These are phyloP conservation scores for Fusarium metavorans DNA, from an alignment of 2,329 filamentous ascomycete species.

Conservation along the genomic window DNA sequence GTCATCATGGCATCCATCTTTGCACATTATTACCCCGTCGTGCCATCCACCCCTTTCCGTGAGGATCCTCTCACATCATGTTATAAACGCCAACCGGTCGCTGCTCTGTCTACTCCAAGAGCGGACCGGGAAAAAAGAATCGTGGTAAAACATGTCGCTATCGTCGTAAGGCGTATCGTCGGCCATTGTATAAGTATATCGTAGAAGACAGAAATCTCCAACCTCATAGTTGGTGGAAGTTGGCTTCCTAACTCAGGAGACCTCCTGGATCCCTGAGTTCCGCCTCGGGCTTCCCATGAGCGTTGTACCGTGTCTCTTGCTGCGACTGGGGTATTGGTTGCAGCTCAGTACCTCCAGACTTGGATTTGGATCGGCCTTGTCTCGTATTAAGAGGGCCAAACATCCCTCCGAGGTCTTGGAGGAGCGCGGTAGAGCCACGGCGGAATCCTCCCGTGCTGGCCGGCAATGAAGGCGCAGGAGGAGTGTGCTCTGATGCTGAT, in stretches of 20 bases:
- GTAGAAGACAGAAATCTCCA: slow-evolving; percentile 9
- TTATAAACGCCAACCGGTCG: slow-evolving; percentile 27
- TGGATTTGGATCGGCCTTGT: slow-evolving; percentile 47
- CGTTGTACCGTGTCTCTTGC: slow-evolving; percentile 49
- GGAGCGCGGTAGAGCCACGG: slow-evolving; percentile 67
- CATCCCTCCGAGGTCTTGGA: slow-evolving; percentile 69
- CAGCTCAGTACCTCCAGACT: slow-evolving; percentile 56
- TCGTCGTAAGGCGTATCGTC: slow-evolving; percentile 35
- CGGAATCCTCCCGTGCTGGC: slow-evolving; percentile 60
- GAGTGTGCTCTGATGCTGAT: slow-evolving; percentile 50
- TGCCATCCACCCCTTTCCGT: slow-evolving; percentile 7
- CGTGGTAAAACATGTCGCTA: slow-evolving; percentile 18
- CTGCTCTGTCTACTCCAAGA: slow-evolving; percentile 26
- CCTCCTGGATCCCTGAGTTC: slow-evolving; percentile 56
- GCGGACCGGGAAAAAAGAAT: slow-evolving; percentile 1
- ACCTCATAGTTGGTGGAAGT: neutral
- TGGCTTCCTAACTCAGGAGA: slow-evolving; percentile 49
- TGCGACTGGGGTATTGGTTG: slow-evolving; percentile 59
- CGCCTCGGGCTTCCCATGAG: slow-evolving; percentile 47
- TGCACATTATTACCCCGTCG: slow-evolving; percentile 20
- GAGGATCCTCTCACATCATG: slow-evolving; percentile 10
- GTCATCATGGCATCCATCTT: neutral
- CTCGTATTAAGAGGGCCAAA: slow-evolving; percentile 57
- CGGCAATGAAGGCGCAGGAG: slow-evolving; percentile 58
- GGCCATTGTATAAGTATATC: slow-evolving; percentile 22